Evolutionary conservation across 257 asterid genomes (phyloP).

Genomic region (Solanum corneliomulleri): DNA sequence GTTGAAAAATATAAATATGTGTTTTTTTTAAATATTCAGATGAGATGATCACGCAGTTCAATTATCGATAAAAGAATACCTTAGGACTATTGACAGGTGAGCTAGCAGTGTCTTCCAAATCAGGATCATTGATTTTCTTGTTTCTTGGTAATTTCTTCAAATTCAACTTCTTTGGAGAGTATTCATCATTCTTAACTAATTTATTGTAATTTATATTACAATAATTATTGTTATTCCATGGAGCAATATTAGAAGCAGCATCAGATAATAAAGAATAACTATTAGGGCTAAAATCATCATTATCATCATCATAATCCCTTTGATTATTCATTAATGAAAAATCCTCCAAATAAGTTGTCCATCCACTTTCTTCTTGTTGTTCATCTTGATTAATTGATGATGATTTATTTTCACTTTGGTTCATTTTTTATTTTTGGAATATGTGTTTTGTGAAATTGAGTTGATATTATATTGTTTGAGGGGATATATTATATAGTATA

Average conservation of each 20-base stretch:
- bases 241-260: slow-evolving; percentile 39
- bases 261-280: slow-evolving; percentile 28
- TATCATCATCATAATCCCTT: background rate
- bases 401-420: background rate
- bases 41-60: no score
- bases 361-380: slow-evolving; percentile 24
- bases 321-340: slow-evolving; percentile 10
- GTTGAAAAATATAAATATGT: background rate
- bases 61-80: slow-evolving; percentile 11
- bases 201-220: background rate
- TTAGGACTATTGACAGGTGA: slow-evolving; percentile 75
- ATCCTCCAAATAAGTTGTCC: slow-evolving; percentile 29
- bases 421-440: background rate
- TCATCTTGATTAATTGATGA: background rate
- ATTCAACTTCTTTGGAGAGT: slow-evolving; percentile 19
- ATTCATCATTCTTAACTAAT: background rate
- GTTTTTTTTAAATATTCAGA: no score
- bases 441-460: background rate
- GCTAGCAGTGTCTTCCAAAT: slow-evolving; percentile 67
- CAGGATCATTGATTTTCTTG: slow-evolving; percentile 19
- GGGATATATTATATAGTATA: background rate
- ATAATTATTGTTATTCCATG: slow-evolving; percentile 24
- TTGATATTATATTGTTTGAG: background rate
- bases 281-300: background rate
- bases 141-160: slow-evolving; percentile 15